These are phyloP conservation scores for Penicillium steckii DNA, from an alignment of 495 filamentous ascomycete species.

Conservation along the genomic window DNA sequence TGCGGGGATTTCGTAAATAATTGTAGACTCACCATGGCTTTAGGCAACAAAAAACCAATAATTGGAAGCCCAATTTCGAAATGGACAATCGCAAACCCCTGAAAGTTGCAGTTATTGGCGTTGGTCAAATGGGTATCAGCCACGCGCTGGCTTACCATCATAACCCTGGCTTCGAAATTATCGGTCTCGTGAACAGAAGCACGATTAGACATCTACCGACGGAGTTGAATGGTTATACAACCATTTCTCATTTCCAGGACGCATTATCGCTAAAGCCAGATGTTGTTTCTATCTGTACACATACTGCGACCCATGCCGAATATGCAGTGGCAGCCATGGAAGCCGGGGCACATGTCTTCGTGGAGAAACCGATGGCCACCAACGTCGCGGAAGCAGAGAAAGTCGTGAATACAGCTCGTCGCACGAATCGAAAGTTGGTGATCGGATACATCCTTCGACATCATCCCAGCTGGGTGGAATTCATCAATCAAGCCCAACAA, in stretches of 20 bases:
- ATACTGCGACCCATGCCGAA: constrained; percentile 14
- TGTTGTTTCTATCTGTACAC: constrained; percentile 13
- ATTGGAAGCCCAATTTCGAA: background rate
- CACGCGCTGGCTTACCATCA: constrained; percentile 16
- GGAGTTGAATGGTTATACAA: constrained; percentile 2
- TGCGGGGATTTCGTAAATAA: background rate
- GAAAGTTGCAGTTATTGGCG: constrained; percentile 12
- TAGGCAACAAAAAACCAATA: background rate
- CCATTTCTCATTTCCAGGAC: constrained; percentile 1
- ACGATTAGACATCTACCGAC: constrained; percentile 6
- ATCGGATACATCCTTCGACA: constrained; percentile 15
- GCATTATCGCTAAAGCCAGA: constrained; percentile 9
- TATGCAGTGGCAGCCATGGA: constrained; percentile 13
- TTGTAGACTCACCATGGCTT: background rate
- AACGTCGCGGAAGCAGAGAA: constrained; percentile 11
- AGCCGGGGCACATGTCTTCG: constrained; percentile 14
- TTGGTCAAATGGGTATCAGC: constrained; percentile 19
- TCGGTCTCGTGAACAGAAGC: constrained; percentile 9
- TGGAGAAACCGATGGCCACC: constrained; percentile 13
- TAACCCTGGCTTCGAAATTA: constrained; percentile 13
- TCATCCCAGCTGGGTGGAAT: constrained; percentile 17
- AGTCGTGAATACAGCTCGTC: constrained; percentile 6
- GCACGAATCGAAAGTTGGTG: constrained; percentile 13
- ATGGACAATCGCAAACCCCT: background rate
- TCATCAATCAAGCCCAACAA: constrained; percentile 13